Conservation (phyloP, 805 yeast genomes). For the Cyberlindnera meyerae region DNA sequence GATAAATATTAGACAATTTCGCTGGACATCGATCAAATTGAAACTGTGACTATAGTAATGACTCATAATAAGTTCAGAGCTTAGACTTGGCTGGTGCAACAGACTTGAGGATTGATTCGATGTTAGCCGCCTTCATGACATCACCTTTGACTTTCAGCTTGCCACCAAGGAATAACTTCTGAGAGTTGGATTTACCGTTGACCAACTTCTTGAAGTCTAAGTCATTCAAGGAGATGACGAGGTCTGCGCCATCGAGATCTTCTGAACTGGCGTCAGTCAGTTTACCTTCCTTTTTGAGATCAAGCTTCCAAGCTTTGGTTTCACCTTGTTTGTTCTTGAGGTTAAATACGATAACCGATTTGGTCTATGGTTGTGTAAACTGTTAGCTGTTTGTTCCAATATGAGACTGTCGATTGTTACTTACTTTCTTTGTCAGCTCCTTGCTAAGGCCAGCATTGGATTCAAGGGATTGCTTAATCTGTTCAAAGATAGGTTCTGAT, state of each 20-base stretch:
- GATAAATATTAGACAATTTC: no score
- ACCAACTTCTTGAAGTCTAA: constrained; percentile 67
- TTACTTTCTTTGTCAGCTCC: constrained; percentile 19
- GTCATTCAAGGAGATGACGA: constrained; percentile 61
- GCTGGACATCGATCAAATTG: no score
- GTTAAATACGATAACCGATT: constrained; percentile 61
- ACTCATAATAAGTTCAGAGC: constrained; percentile 26
- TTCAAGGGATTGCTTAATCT: constrained; percentile 18
- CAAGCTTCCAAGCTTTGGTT: constrained; percentile 60
- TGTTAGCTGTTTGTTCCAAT: constrained; percentile 2
- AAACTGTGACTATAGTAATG: background rate
- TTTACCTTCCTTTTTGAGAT: constrained; percentile 53
- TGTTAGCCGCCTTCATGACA: constrained; percentile 82
- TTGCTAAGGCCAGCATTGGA: constrained; percentile 15
- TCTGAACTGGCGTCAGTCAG: constrained; percentile 36
- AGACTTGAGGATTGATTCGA: constrained; percentile 62
- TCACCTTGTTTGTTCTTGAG: constrained; percentile 53
- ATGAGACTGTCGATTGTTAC: background rate
- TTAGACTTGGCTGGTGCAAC: constrained; percentile 41
- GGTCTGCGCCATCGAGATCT: constrained; percentile 49
- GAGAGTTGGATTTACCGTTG: constrained; percentile 77
- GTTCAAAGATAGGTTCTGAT: constrained; percentile 22
- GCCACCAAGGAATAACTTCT: constrained; percentile 78
- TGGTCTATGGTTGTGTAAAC: constrained; percentile 31
- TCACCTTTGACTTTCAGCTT: constrained; percentile 84